Conservation (phyloP, 164 flowering plant genomes). For the Berberis thunbergii region DNA sequence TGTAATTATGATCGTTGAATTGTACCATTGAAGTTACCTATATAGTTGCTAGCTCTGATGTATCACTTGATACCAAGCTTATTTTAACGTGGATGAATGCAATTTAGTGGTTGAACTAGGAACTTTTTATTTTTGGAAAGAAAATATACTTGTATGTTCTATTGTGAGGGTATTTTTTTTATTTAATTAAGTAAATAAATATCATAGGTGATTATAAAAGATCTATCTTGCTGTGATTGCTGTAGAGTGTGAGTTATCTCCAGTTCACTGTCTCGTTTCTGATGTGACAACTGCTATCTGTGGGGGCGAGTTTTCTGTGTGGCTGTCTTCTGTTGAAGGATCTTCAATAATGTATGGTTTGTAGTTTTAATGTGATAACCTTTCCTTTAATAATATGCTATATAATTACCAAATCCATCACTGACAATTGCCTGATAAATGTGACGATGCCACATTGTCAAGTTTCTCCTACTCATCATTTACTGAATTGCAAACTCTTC, state of each 20-base stretch:
- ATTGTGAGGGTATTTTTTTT: no score
- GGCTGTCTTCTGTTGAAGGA: conserved; percentile 87
- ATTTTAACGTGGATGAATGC: no score
- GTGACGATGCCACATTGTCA: no score
- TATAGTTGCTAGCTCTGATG: no score
- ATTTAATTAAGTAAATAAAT: no score
- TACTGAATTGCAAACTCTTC: background rate
- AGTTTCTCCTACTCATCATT: background rate
- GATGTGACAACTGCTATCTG: conserved; percentile 63
- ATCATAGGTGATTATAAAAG: no score
- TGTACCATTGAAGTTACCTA: no score
- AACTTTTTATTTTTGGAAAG: no score
- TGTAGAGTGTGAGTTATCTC: conserved; percentile 75
- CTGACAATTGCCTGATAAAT: background rate
- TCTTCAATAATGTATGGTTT: conserved; percentile 88
- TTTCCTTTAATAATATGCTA: background rate
- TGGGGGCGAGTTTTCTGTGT: conserved; percentile 93
- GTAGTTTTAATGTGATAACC: conserved; percentile 10
- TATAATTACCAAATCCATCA: background rate
- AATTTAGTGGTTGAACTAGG: no score
- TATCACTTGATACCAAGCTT: no score
- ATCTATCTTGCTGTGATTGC: background rate
- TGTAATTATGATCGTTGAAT: no score
- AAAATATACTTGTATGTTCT: no score
- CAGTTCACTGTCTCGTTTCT: conserved; percentile 74